Evolutionary conservation across 169 alveolate species (phyloP).

Genomic region (Plasmodium adleri): DNA sequence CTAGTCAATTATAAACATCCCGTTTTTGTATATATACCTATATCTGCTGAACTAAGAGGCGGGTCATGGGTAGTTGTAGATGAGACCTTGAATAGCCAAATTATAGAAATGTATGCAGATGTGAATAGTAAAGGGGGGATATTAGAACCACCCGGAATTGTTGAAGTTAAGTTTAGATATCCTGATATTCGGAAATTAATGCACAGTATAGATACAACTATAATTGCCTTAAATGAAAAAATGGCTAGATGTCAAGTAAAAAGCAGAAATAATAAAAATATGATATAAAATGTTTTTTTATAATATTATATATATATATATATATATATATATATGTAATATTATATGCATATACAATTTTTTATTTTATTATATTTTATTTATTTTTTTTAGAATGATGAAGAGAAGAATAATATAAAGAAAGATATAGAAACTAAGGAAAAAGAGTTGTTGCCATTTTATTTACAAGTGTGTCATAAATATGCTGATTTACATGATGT

Average conservation of each 20-base stretch:
- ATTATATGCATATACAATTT: background rate
- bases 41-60: constrained; percentile 87
- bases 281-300: background rate
- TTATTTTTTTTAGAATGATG: constrained; percentile 64
- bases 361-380: constrained; percentile 3
- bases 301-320: background rate
- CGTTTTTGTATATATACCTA: constrained; percentile 88
- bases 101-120: constrained; percentile 90
- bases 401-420: constrained; percentile 53
- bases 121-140: constrained; percentile 87
- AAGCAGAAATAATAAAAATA: background rate
- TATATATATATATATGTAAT: background rate
- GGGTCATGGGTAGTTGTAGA: constrained; percentile 92
- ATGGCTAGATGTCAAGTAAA: constrained; percentile 51
- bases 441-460: constrained; percentile 80
- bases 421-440: constrained; percentile 79
- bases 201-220: constrained; percentile 78
- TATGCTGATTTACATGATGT: constrained; percentile 91
- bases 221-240: constrained; percentile 66
- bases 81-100: constrained; percentile 86
- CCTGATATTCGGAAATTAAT: constrained; percentile 82
- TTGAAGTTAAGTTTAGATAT: constrained; percentile 84
- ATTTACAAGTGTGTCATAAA: constrained; percentile 84
- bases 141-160: constrained; percentile 88
- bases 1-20: constrained; percentile 88